Evolutionary conservation across 306 rosid species (phyloP).

Genomic region (Bauhinia variegata): DNA sequence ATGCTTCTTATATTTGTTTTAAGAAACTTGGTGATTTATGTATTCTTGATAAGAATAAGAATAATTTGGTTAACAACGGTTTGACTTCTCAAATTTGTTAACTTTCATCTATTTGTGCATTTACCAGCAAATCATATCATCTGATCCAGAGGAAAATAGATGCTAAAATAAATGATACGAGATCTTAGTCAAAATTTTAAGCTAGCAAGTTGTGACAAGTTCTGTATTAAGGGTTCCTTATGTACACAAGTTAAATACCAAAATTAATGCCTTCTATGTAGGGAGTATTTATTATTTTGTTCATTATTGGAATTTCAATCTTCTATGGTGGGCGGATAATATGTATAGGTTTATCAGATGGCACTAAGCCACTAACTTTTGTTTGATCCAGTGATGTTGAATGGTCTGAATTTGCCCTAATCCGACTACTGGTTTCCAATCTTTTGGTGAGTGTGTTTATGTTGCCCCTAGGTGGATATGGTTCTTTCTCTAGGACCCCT

Average conservation of each 20-base stretch:
- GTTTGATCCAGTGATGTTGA: neutral
- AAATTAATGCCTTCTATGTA: neutral
- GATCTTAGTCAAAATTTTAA: neutral
- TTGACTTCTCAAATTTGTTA: neutral
- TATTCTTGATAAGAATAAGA: constrained; percentile 17
- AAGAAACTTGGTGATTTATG: constrained; percentile 3
- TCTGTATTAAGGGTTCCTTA: neutral
- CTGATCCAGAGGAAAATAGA: neutral
- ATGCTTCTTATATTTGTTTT: constrained; percentile 12
- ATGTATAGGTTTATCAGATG: too few relatives aligned
- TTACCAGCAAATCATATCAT: too few relatives aligned
- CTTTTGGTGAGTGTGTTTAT: neutral
- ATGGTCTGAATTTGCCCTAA: neutral
- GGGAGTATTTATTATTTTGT: too few relatives aligned
- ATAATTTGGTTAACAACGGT: neutral
- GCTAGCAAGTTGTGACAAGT: neutral
- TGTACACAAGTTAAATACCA: too few relatives aligned
- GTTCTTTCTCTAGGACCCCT: too few relatives aligned
- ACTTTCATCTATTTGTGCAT: constrained; percentile 1
- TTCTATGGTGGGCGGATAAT: too few relatives aligned
- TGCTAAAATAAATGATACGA: neutral
- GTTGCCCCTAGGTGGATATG: too few relatives aligned
- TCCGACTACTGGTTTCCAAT: neutral
- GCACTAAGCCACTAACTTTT: neutral
- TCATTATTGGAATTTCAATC: too few relatives aligned